Conservation (phyloP, 2,329 filamentous ascomycete species). For the Talaromyces funiculosus region DNA sequence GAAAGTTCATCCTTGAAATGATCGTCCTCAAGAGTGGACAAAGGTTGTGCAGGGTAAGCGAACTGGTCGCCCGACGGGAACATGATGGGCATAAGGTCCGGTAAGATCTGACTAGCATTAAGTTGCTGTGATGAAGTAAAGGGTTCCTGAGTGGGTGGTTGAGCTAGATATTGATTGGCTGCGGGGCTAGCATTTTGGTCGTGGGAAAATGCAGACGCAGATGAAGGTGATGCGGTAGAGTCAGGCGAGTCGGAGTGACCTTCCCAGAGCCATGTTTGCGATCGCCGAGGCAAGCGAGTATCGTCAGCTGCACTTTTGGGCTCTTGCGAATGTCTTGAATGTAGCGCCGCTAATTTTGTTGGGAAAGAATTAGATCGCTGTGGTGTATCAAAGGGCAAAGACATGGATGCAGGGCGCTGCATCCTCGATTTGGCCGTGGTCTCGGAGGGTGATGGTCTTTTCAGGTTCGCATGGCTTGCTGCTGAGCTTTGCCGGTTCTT, state of each 20-base stretch:
- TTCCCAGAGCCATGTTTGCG: conserved; percentile 20
- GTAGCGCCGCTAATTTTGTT: conserved; percentile 21
- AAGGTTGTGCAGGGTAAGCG: conserved; percentile 46
- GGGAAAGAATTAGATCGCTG: conserved; percentile 40
- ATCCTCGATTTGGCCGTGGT: conserved; percentile 14
- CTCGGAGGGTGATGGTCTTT: conserved; percentile 38
- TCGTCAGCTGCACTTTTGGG: conserved; percentile 30
- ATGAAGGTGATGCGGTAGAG: conserved; percentile 26
- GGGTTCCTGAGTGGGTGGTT: conserved; percentile 16
- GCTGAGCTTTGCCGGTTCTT: conserved; percentile 50
- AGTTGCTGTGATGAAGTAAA: conserved; percentile 31
- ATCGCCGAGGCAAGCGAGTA: conserved; percentile 14
- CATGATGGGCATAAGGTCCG: conserved; percentile 48
- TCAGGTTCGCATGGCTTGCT: conserved; percentile 41
- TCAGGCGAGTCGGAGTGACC: conserved; percentile 24
- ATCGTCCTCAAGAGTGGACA: conserved; percentile 42
- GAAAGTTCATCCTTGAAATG: conserved; percentile 32
- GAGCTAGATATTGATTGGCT: conserved; percentile 17
- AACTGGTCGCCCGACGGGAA: conserved; percentile 48
- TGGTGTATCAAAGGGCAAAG: conserved; percentile 17
- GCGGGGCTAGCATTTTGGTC: conserved; percentile 20
- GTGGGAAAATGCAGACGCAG: conserved; percentile 20
- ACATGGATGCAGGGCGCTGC: conserved; percentile 16
- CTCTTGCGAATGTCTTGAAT: conserved; percentile 18
- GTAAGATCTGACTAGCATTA: conserved; percentile 31